phyloP scores from a whole-genome alignment of 2,329 filamentous ascomycete genomes.

The Drechmeria coniospora region DNA sequence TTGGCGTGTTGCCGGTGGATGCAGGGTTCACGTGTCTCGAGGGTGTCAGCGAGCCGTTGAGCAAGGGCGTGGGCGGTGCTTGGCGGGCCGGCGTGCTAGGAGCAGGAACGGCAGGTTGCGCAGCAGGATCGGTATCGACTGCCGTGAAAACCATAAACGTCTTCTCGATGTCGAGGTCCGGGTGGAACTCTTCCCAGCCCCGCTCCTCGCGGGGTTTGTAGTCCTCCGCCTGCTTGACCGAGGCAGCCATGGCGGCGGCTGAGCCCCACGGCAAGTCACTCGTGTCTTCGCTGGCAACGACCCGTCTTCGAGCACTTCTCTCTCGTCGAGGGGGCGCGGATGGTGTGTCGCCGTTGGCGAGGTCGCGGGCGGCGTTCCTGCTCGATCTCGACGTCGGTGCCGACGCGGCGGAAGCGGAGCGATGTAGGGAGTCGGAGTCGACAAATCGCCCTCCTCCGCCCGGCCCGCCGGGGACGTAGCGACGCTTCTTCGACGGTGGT shows the following conservation, averaged over 20 bases:
- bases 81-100: slow-evolving; percentile 21
- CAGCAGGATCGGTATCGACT: slow-evolving; percentile 69
- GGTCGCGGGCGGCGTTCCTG: slow-evolving; percentile 26
- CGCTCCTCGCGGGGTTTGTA: slow-evolving; percentile 96
- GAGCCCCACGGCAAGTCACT: slow-evolving; percentile 64
- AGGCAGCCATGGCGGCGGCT: slow-evolving; percentile 76
- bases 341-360: slow-evolving; percentile 17
- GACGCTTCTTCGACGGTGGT: slow-evolving; percentile 52
- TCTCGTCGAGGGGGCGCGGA: slow-evolving; percentile 38
- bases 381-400: slow-evolving; percentile 36
- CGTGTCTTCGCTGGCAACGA: slow-evolving; percentile 34
- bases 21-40: slow-evolving; percentile 28
- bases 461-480: slow-evolving; percentile 75
- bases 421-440: slow-evolving; percentile 52
- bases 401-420: slow-evolving; percentile 24
- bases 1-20: slow-evolving; percentile 27
- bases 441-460: slow-evolving; percentile 76
- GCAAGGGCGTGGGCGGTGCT: slow-evolving; percentile 12
- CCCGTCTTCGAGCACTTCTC: slow-evolving; percentile 38
- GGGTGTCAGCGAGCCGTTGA: slow-evolving; percentile 29
- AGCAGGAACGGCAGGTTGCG: slow-evolving; percentile 15
- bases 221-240: slow-evolving; percentile 80
- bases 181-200: slow-evolving; percentile 96
- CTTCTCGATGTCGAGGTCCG: slow-evolving; percentile 78
- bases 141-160: slow-evolving; percentile 65